Conservation (phyloP, 2,329 filamentous ascomycete genomes). For the Colletotrichum costaricense region DNA sequence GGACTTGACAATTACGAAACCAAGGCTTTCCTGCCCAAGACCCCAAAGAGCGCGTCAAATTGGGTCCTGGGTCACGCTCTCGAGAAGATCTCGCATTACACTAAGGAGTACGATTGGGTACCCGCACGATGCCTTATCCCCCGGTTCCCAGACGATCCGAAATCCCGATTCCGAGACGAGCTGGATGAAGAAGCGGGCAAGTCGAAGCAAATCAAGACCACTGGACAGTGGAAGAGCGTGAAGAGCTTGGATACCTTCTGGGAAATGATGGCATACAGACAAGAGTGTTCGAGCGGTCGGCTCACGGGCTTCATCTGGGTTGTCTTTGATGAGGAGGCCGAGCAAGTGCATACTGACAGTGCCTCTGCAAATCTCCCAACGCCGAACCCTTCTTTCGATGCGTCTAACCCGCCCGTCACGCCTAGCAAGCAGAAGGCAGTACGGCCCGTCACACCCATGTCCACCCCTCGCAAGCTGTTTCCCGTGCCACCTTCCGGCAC, state of each 20-base stretch:
- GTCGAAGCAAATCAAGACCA: conserved; percentile 62
- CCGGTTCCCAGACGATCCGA: conserved; percentile 94
- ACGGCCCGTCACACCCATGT: conserved; percentile 43
- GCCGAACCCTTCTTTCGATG: conserved; percentile 44
- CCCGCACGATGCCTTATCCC: conserved; percentile 89
- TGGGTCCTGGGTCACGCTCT: conserved; percentile 82
- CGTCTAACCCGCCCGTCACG: conserved; percentile 42
- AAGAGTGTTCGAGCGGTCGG: conserved; percentile 93
- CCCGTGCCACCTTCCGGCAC: conserved; percentile 27
- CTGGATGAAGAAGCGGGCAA: conserved; percentile 84
- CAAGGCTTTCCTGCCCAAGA: conserved; percentile 78
- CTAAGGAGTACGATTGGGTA: conserved; percentile 67
- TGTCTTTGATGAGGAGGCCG: conserved; percentile 72
- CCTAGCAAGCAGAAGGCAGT: conserved; percentile 44
- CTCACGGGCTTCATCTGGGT: conserved; percentile 97
- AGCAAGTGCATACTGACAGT: conserved; percentile 16
- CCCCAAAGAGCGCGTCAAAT: conserved; percentile 59
- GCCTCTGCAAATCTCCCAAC: conserved; percentile 38
- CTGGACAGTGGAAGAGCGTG: conserved; percentile 85
- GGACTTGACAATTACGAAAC: conserved; percentile 87
- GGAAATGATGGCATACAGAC: conserved; percentile 97
- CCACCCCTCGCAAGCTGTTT: conserved; percentile 48
- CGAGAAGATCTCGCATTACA: conserved; percentile 70
- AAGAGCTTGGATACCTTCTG: conserved; percentile 91
- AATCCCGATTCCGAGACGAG: conserved; percentile 88